These are phyloP conservation scores for Neurospora sp. DNA, from an alignment of 495 filamentous ascomycete genomes.

Conservation along the genomic window DNA sequence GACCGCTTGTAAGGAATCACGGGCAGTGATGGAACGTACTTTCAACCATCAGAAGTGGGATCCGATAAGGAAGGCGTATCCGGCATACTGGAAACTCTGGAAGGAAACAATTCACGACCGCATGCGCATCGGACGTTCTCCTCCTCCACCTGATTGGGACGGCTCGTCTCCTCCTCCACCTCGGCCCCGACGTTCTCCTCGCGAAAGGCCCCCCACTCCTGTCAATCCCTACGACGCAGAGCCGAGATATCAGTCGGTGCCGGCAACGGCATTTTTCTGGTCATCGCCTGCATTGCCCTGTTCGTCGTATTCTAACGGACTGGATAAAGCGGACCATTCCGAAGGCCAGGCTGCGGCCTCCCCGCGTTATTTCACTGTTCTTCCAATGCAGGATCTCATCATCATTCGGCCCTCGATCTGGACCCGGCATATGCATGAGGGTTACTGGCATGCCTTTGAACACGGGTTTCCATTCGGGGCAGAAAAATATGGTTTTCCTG, in stretches of 20 bases:
- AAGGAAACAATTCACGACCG: too few species aligned
- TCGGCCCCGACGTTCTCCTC: background rate
- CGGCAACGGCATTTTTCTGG: background rate
- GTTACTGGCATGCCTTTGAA: background rate
- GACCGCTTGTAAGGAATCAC: conserved; percentile 1
- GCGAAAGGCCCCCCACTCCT: background rate
- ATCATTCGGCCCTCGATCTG: background rate
- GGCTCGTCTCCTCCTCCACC: background rate
- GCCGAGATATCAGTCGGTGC: background rate
- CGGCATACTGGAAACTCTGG: background rate
- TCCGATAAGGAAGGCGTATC: background rate
- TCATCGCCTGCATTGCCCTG: background rate
- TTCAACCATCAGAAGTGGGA: background rate
- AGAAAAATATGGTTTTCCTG: background rate
- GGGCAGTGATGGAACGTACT: background rate
- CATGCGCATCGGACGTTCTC: too few species aligned
- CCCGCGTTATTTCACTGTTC: background rate
- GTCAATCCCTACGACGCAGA: background rate
- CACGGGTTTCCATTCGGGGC: background rate
- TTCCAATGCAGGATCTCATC: background rate
- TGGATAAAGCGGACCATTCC: background rate
- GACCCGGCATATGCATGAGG: background rate
- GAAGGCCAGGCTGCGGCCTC: background rate
- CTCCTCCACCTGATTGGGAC: background rate
- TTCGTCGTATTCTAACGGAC: background rate